Evolutionary conservation across 352 stramenopile genomes (phyloP), one percentile per base, ranked within the genome.

Genomic region (Globisporangium takayamanum): DNA sequence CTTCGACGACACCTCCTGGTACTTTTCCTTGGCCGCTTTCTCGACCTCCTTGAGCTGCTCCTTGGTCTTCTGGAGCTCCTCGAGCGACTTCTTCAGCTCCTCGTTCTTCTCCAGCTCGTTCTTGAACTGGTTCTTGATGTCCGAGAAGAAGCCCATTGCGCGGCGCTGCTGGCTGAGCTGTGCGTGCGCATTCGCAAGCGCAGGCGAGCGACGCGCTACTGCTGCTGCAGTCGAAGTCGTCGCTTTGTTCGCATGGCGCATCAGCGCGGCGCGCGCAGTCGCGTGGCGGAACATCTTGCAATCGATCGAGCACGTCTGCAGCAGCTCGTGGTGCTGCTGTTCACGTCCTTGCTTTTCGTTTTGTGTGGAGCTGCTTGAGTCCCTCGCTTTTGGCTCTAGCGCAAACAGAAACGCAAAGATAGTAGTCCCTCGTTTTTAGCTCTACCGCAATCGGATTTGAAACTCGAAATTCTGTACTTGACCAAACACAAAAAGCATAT

Each of bases 51-150:
- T 80, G 52, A 83, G 73, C 68, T 87, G 72, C 41, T 88, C 69
- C 58, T 87, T 87, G 44, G 78, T 84, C 63, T 88, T 83, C 53
- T 86, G 71, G 50, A 89, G 67, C 63, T 91, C 79, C 56, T 92
- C 77, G 16, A 89, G 76, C 11, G 74, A 85, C 55, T 90, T 87
- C 58, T 89, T 89, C 55, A 89, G 68, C 70, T 89, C 78, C 60
- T 87, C 74, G 60, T 89, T 88, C 69, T 90, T 89, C 50, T 88
- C 78, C 57, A 91, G 73, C 64, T 93, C 84, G 51, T 73, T 82
- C 64, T 90, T 84, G 41, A 91, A 68, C 57, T 88, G 79, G 55
- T 89, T 88, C 69, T 89, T 92, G 45, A 90, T 54, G 58, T 91
- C 75, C 50, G 76, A 83, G 59, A 88, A 89, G 67, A 90, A 84